A percentile compares a stretch with the other conserved stretches of the same genome.
phyloP scores from a whole-genome alignment of 208 protist species.

The Leishmania braziliensis region DNA sequence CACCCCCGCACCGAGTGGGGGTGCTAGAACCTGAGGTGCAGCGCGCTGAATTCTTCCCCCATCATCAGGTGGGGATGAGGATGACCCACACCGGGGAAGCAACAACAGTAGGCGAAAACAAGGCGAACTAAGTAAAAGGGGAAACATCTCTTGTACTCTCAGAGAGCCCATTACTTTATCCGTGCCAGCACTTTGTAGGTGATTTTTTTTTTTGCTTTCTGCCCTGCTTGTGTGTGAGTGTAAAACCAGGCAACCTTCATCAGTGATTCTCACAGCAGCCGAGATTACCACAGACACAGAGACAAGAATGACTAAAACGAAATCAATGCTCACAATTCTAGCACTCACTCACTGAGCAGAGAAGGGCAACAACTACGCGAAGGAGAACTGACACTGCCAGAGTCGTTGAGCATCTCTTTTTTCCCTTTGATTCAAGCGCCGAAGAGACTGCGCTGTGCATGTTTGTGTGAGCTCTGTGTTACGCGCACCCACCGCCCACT shows the following conservation, averaged over 20 bases:
- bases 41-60: too few species aligned
- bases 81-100: background rate
- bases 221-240: background rate
- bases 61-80: background rate
- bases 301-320: background rate
- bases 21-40: too few species aligned
- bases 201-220: background rate
- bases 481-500: conserved; percentile 4
- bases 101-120: background rate
- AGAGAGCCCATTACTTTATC: background rate
- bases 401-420: background rate
- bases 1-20: background rate
- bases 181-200: background rate
- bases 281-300: background rate
- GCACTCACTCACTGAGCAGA: background rate
- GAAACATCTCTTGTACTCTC: background rate
- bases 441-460: background rate
- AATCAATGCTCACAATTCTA: background rate
- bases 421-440: background rate
- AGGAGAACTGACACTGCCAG: background rate
- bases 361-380: background rate
- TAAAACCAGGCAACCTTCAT: background rate
- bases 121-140: background rate
- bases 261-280: background rate
- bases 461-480: background rate